These are phyloP conservation scores for Phytophthora pini DNA, from an alignment of 352 stramenopile species.

Conservation along the genomic window DNA sequence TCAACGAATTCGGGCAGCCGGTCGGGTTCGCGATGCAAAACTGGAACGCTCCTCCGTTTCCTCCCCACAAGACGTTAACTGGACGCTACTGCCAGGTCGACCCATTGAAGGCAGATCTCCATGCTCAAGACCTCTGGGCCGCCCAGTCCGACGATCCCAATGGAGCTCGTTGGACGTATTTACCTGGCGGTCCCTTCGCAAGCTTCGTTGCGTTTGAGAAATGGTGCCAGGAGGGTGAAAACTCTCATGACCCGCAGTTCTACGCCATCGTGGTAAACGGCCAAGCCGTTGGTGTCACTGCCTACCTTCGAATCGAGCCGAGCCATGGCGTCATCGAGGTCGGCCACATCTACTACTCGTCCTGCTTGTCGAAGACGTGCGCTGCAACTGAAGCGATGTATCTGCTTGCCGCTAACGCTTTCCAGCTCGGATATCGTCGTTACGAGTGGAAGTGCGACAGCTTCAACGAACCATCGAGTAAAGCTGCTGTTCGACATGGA, in stretches of 20 bases:
- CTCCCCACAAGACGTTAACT: conserved; percentile 7
- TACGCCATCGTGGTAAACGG: conserved; percentile 26
- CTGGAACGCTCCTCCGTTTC: conserved; percentile 19
- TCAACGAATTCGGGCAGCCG: conserved; percentile 26
- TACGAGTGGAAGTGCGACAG: conserved; percentile 33
- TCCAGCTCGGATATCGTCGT: conserved; percentile 25
- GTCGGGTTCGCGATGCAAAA: conserved; percentile 16
- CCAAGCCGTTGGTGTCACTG: conserved; percentile 16
- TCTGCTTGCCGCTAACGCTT: conserved; percentile 19
- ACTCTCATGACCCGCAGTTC: conserved; percentile 12
- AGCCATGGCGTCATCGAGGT: conserved; percentile 19
- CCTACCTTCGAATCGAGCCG: conserved; percentile 18
- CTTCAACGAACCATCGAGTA: conserved; percentile 15
- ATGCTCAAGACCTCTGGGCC: conserved; percentile 23
- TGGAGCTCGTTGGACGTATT: conserved; percentile 18
- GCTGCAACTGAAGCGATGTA: conserved; percentile 25
- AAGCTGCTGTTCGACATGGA: conserved; percentile 9
- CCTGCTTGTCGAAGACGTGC: conserved; percentile 9
- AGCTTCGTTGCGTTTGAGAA: conserved; percentile 14
- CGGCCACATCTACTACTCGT: conserved; percentile 20
- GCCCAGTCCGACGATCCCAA: conserved; percentile 16
- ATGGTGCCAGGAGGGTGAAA: conserved; percentile 6
- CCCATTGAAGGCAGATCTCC: conserved; percentile 12
- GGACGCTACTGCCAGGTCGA: conserved; percentile 28
- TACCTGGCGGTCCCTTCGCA: conserved; percentile 18